Conservation (phyloP, 257 asterid species). For the Echium plantagineum region DNA sequence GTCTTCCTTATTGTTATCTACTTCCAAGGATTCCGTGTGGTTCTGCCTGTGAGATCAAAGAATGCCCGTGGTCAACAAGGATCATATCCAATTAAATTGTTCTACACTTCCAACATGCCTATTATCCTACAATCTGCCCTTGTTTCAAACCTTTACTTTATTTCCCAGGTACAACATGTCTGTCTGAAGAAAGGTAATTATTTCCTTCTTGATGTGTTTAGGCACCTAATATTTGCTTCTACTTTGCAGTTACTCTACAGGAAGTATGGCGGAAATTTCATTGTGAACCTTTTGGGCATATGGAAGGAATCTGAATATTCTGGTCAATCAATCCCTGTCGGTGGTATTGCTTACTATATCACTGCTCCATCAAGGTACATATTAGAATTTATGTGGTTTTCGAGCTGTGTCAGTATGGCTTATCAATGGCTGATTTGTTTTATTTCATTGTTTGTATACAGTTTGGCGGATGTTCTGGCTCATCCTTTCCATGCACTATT, state of each 20-base stretch:
- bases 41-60: slow-evolving; percentile 81
- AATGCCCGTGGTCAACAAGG: slow-evolving; percentile 91
- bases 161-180: slow-evolving; percentile 57
- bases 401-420: neutral
- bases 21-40: slow-evolving; percentile 90
- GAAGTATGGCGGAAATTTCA: slow-evolving; percentile 63
- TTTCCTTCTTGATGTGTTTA: neutral
- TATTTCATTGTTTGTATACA: slow-evolving; percentile 10
- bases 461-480: slow-evolving; percentile 63
- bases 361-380: slow-evolving; percentile 78
- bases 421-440: slow-evolving; percentile 2
- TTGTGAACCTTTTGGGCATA: slow-evolving; percentile 67
- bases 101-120: slow-evolving; percentile 90
- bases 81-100: slow-evolving; percentile 80
- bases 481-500: slow-evolving; percentile 85
- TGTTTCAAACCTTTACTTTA: slow-evolving; percentile 70
- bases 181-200: neutral
- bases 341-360: slow-evolving; percentile 79
- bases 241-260: slow-evolving; percentile 51
- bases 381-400: neutral
- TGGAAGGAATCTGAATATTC: slow-evolving; percentile 90
- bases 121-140: slow-evolving; percentile 77
- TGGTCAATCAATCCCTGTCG: slow-evolving; percentile 72
- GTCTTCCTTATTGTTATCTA: slow-evolving; percentile 73
- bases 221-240: slow-evolving; percentile 4